A percentile compares a stretch with the other conserved stretches of the same genome.
These are phyloP conservation scores for Venturia effusa DNA, from an alignment of 2,329 filamentous ascomycete genomes.

Conservation along the genomic window DNA sequence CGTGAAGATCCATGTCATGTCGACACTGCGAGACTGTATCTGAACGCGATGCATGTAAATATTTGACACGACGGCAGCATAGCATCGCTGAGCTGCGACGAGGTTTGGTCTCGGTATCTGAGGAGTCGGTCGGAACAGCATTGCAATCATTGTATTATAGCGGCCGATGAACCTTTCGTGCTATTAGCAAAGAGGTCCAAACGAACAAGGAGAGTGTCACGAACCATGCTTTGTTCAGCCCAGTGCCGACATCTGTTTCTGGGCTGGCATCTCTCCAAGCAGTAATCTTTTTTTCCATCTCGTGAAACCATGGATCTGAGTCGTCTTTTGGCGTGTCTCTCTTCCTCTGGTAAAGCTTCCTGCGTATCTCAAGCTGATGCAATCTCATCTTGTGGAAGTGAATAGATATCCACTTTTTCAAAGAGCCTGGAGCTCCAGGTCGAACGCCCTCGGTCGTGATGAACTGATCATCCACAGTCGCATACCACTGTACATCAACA, in stretches of 20 bases:
- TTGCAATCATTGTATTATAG: slow-evolving; percentile 80
- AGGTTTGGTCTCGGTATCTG: slow-evolving; percentile 79
- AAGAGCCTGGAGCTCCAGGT: slow-evolving; percentile 55
- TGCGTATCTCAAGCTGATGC: slow-evolving; percentile 76
- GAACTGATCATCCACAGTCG: slow-evolving; percentile 68
- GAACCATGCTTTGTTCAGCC: slow-evolving; percentile 73
- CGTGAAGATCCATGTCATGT: slow-evolving; percentile 90
- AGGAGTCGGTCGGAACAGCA: slow-evolving; percentile 81
- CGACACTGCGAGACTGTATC: slow-evolving; percentile 62
- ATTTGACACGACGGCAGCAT: slow-evolving; percentile 70
- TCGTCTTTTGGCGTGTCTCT: slow-evolving; percentile 65
- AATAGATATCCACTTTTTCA: slow-evolving; percentile 80
- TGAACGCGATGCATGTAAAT: slow-evolving; percentile 73
- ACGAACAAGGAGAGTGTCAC: slow-evolving; percentile 23
- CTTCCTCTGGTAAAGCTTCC: slow-evolving; percentile 78
- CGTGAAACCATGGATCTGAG: slow-evolving; percentile 73
- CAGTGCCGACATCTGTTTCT: slow-evolving; percentile 54
- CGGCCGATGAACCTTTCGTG: slow-evolving; percentile 48
- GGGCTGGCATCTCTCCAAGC: slow-evolving; percentile 72
- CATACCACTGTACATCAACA: slow-evolving; percentile 77
- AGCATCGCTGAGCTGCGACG: slow-evolving; percentile 70
- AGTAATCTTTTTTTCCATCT: slow-evolving; percentile 68
- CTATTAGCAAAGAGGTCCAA: slow-evolving; percentile 3
- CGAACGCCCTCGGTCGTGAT: slow-evolving; percentile 70
- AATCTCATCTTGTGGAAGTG: slow-evolving; percentile 90